phyloP scores from a whole-genome alignment of 306 rosid genomes.

The Prunus kanzakura region DNA sequence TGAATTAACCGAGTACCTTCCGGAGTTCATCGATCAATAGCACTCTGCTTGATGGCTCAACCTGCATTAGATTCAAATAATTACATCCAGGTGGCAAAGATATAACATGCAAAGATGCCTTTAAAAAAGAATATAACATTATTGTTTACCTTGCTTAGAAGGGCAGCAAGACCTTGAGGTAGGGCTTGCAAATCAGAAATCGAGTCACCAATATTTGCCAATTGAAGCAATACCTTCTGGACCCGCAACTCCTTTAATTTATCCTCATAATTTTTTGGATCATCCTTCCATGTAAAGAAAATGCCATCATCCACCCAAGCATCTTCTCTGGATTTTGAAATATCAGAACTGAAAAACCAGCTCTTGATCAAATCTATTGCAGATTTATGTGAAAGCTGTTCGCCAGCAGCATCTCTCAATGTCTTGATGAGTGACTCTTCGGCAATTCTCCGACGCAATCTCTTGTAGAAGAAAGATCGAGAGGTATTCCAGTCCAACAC shows the following conservation, averaged over 20 bases:
- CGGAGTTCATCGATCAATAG: conserved; percentile 69
- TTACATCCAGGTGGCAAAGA: conserved; percentile 20
- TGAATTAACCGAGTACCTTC: conserved; percentile 54
- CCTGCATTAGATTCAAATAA: conserved; percentile 47
- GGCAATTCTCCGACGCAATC: conserved; percentile 74
- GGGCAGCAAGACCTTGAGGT: conserved; percentile 91
- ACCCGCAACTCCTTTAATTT: conserved; percentile 80
- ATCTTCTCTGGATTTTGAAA: conserved; percentile 46
- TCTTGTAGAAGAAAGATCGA: conserved; percentile 71
- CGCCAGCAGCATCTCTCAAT: conserved; percentile 80
- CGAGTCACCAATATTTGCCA: conserved; percentile 69
- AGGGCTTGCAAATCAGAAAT: conserved; percentile 74
- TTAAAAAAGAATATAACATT: background rate
- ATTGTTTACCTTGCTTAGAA: conserved; percentile 78
- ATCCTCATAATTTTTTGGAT: conserved; percentile 55
- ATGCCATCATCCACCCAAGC: conserved; percentile 76
- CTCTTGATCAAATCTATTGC: conserved; percentile 58
- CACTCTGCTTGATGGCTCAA: conserved; percentile 61
- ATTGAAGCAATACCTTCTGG: conserved; percentile 72
- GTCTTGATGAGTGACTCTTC: conserved; percentile 73
- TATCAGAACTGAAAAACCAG: conserved; percentile 68
- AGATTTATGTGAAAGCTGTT: conserved; percentile 60
- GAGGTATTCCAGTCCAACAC: conserved; percentile 82
- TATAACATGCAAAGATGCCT: conserved; percentile 15
- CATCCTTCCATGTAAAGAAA: conserved; percentile 85